Base-by-base conservation (phyloP, 805 yeast genomes). In the Cyberlindnera bimundalis region DNA sequence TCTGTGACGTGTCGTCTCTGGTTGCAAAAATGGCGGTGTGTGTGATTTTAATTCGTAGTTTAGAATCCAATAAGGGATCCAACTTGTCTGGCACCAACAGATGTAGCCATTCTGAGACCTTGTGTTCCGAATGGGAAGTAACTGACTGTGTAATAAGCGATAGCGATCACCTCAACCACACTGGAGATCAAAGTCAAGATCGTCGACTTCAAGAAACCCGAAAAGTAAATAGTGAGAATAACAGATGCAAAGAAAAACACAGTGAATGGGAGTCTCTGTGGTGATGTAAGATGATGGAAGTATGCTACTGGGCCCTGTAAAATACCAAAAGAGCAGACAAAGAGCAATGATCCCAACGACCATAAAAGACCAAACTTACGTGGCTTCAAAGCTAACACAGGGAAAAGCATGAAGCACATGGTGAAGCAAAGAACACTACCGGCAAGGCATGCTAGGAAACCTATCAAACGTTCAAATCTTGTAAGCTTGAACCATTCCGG, bases 61-160 rank as follows among this genome's bases (percentile, higher is more conserved):
- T 21, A 47, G 21, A 47, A 34, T 5, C 52, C 48, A 26, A 50
- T 50, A 19, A 55, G 29, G 13, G 56, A 48, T n/a, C 51, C 47
- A 13, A 56, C 51, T 41, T 77, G 79, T 42, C 75, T 69, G 6
- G 75, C 61, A 6, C 84, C 88, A 6, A 81, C 65, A 17, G 76
- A 64, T 13, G 78, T 67, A 1, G 82, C 72, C 60, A 79, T 67
- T 46, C 74, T 65, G 35, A 81, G 55, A 2, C 95, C 84, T 46
- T 84, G 83, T 1, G 91, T 85, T 11, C 99, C 99, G 66, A 90
- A 84, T 12, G 99, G 99, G 73, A 93, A 91, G 62, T 93, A 93
- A 55, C 96, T 85, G 30, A 91, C 71, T 0, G 93, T 81, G 61
- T 93, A 93, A 70, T 90, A 90, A 5, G 88, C 55, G n/a, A 93